Evolutionary conservation across 2,329 filamentous ascomycete genomes (phyloP).

Genomic region (Dothideomycetes sp.): DNA sequence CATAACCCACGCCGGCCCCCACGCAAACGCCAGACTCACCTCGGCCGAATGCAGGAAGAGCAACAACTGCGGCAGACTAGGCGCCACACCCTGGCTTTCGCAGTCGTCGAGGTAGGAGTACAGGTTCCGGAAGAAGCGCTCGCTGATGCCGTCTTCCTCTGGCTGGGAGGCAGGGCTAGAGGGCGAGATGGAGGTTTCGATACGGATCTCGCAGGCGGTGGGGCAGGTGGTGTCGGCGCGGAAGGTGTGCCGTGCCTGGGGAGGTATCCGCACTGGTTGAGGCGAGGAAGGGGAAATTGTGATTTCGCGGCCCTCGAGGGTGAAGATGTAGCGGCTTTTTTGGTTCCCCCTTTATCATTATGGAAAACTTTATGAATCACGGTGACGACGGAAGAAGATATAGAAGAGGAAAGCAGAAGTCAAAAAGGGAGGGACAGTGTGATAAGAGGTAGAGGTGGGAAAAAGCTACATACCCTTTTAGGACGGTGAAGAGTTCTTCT

Average conservation of each 20-base stretch:
- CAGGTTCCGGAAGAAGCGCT: constrained; percentile 19
- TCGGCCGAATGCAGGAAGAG: constrained; percentile 18
- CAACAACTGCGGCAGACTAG: constrained; percentile 17
- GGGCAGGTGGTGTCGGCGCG: constrained; percentile 15
- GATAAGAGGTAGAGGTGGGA: not conserved
- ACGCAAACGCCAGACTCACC: constrained; percentile 16
- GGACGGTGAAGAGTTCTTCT: constrained; percentile 18
- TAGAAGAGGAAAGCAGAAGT: not conserved
- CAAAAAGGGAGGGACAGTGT: not conserved
- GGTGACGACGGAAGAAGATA: not conserved
- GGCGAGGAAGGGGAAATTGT: constrained; percentile 14
- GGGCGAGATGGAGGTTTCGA: constrained; percentile 10
- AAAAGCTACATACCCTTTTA: constrained; percentile 12
- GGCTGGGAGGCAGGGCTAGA: constrained; percentile 7
- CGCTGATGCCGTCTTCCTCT: constrained; percentile 13
- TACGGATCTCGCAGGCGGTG: constrained; percentile 17
- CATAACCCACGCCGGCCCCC: constrained; percentile 15
- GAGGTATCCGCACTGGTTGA: constrained; percentile 15
- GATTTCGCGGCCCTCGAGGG: constrained; percentile 15
- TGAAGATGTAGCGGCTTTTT: constrained; percentile 17
- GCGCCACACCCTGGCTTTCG: constrained; percentile 13
- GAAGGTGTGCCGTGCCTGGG: constrained; percentile 17
- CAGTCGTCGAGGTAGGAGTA: constrained; percentile 21
- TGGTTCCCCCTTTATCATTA: constrained; percentile 2
- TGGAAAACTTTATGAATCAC: not conserved